Base-by-base conservation (phyloP, 495 filamentous ascomycete genomes). In the Trichoderma asperelloides region DNA sequence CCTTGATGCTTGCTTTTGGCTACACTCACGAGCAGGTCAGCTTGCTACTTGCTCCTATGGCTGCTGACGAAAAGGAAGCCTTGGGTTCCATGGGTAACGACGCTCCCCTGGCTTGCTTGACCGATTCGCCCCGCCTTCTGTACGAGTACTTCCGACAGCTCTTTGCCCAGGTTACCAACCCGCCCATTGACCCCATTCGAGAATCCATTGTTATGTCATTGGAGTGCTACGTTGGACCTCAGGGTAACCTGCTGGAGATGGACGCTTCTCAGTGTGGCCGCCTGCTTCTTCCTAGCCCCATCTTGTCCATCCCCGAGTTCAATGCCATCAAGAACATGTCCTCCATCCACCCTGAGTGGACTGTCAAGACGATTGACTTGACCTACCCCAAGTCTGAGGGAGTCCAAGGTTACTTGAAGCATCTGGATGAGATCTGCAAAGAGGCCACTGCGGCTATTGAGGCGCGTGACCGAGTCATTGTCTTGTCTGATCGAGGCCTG, bases 11-110 rank as follows among this genome's bases (percentile, higher is more conserved):
- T 68, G 91, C 93, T 11, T 98, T 96, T 72, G 96, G 96, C 16
- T 99, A 98, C 75, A 96, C 95, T 37, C 91, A 96, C 69, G 95
- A 99, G 78, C 95, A 99, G 76, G 91, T 99, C 75, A 96, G 89
- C 76, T 79, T 99, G 75, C 81, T 99, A 12, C 85, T 99, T 33
- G 96, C 89, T 25, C 95, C 95, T 11, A 99, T 99, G 95, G 95
- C 93, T 67, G 93, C 94, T 33, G 95, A 99, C 70, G 96, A 96
- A 62, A 99, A 99, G 80, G 95, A 99, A 78, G 96, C 95, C n/a
- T 85, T 99, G 33, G 95, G 95, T 41, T 99, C 95, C 66, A 99
- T 99, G 95, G 95, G 95, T 71, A 99, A 99, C 76, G 95, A 99
- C 82, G 92, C 92, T 47, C 95, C 95, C 18, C 80, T 99, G 70